Percentiles rank a stretch among this genome's conserved stretches.
Conservation (phyloP, 2,329 filamentous ascomycete genomes). For the Aureobasidium musti region DNA sequence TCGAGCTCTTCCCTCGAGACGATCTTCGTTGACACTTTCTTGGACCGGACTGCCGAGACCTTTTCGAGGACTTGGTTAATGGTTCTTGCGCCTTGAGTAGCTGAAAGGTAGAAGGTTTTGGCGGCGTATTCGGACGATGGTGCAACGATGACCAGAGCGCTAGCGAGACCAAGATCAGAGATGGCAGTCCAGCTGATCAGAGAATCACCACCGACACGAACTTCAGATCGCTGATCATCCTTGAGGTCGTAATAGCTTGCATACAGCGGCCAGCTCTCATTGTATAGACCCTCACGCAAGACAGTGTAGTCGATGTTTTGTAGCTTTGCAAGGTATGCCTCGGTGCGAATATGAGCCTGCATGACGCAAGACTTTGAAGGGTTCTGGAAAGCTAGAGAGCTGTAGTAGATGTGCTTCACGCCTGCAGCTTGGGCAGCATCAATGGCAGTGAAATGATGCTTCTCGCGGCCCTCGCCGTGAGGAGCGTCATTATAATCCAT, state of each 20-base stretch:
- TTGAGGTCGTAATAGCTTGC: slow-evolving; percentile 47
- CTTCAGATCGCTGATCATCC: slow-evolving; percentile 42
- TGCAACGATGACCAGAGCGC: slow-evolving; percentile 44
- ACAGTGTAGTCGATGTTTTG: slow-evolving; percentile 42
- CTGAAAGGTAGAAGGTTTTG: slow-evolving; percentile 46
- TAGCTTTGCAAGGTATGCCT: slow-evolving; percentile 42
- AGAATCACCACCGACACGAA: slow-evolving; percentile 47
- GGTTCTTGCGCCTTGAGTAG: slow-evolving; percentile 34
- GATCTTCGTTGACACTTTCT: slow-evolving; percentile 42
- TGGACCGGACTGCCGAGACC: slow-evolving; percentile 36
- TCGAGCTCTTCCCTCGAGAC: slow-evolving; percentile 47
- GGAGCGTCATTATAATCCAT: slow-evolving; percentile 50
- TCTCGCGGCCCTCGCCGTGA: slow-evolving; percentile 47
- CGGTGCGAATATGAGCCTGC: slow-evolving; percentile 51
- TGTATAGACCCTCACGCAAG: slow-evolving; percentile 50
- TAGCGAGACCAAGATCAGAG: slow-evolving; percentile 48
- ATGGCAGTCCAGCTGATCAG: slow-evolving; percentile 50
- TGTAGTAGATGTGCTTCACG: slow-evolving; percentile 52
- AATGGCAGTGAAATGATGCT: slow-evolving; percentile 48
- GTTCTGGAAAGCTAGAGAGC: slow-evolving; percentile 48
- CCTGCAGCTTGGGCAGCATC: slow-evolving; percentile 47
- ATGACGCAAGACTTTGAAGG: slow-evolving; percentile 49
- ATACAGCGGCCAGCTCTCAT: slow-evolving; percentile 53
- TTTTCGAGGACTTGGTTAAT: slow-evolving; percentile 39
- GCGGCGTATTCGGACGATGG: slow-evolving; percentile 40